These are phyloP conservation scores for Lablab purpureus DNA, from an alignment of 306 rosid genomes.

Conservation along the genomic window DNA sequence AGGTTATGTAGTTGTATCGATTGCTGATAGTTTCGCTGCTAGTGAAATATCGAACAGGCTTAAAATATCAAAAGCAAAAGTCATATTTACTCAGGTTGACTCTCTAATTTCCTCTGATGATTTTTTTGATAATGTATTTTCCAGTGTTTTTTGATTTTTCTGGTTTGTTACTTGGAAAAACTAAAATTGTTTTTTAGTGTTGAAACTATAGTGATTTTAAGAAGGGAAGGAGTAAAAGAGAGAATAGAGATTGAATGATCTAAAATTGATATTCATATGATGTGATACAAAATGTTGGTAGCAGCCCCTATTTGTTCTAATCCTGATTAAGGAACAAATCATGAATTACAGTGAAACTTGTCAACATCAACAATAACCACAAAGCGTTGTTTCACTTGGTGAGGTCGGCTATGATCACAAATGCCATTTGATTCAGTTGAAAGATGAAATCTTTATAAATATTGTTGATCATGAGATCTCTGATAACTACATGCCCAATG, in stretches of 20 bases:
- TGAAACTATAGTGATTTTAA: constrained; percentile 2
- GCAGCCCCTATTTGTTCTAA: constrained; percentile 2
- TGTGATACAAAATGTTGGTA: constrained; percentile 1
- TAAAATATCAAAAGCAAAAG: constrained; percentile 82
- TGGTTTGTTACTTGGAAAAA: constrained; percentile 14
- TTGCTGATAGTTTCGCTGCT: constrained; percentile 97
- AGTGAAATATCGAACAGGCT: constrained; percentile 89
- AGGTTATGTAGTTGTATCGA: constrained; percentile 87
- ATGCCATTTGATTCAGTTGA: background rate
- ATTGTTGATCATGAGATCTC: background rate
- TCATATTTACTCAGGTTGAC: constrained; percentile 89
- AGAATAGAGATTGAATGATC: background rate
- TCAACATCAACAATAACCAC: background rate
- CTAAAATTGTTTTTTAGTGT: background rate
- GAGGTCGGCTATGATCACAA: background rate
- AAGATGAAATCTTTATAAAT: background rate
- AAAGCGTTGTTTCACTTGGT: background rate
- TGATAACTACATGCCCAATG: background rate
- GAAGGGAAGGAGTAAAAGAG: background rate
- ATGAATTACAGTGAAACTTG: constrained; percentile 26
- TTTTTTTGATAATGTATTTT: constrained; percentile 28
- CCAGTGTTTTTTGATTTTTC: background rate
- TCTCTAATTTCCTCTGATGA: constrained; percentile 36
- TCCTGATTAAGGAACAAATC: background rate
- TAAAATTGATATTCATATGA: constrained; percentile 22